These are phyloP conservation scores for Quercus mongolica DNA, from an alignment of 306 rosid genomes.

Conservation along the genomic window DNA sequence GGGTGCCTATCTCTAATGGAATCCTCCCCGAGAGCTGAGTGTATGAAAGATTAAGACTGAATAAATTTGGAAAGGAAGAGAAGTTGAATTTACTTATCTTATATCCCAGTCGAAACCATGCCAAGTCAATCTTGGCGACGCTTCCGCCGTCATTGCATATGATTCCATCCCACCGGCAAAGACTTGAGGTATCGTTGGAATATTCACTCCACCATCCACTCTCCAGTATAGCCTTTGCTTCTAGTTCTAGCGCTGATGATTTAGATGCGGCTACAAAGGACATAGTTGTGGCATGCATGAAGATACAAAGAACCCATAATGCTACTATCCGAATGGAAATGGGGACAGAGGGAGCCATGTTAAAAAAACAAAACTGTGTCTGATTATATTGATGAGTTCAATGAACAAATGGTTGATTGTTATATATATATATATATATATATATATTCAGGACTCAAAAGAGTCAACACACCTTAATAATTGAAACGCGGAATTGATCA, in stretches of 20 bases:
- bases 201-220: not conserved
- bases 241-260: not conserved
- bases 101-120: not conserved
- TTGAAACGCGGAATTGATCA: too few relatives aligned
- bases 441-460: not conserved
- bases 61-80: slow-evolving; percentile 1
- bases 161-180: not conserved
- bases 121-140: not conserved
- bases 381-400: not conserved
- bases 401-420: not conserved
- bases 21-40: not conserved
- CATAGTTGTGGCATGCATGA: not conserved
- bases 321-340: not conserved
- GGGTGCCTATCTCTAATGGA: not conserved
- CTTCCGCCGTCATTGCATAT: not conserved
- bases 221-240: not conserved
- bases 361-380: not conserved
- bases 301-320: not conserved
- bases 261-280: not conserved
- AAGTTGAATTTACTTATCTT: not conserved
- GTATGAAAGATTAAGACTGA: not conserved
- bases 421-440: too few relatives aligned
- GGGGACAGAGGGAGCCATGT: not conserved
- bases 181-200: not conserved
- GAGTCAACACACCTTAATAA: too few relatives aligned